A percentile compares a stretch with the other conserved stretches of the same genome.
Evolutionary conservation across 192 early-diverging fungal species (phyloP).

Genomic region (Entomortierella beljakovae): DNA sequence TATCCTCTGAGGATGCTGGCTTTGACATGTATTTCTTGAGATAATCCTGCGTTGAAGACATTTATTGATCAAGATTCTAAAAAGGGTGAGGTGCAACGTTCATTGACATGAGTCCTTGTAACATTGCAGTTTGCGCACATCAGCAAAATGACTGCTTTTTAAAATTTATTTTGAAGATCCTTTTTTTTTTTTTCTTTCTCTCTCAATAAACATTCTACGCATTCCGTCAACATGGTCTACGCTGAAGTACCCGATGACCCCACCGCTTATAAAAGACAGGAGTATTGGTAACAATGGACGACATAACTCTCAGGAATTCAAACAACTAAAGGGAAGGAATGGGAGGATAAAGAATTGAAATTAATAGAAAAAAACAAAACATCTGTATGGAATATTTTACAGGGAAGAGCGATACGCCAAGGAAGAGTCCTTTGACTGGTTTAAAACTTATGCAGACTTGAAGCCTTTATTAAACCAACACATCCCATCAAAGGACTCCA

Average conservation of each 20-base stretch:
- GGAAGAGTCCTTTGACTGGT: slow-evolving; percentile 86
- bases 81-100: background rate
- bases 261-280: slow-evolving; percentile 76
- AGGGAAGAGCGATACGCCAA: slow-evolving; percentile 56
- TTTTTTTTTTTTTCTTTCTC: slow-evolving; percentile 2
- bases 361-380: too few relatives aligned
- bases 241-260: slow-evolving; percentile 71
- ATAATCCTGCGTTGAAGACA: slow-evolving; percentile 53
- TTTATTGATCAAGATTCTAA: background rate
- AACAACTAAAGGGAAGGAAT: too few relatives aligned
- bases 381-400: too few relatives aligned
- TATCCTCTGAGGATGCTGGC: slow-evolving; percentile 36
- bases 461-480: slow-evolving; percentile 67
- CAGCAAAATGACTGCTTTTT: background rate
- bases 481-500: slow-evolving; percentile 64
- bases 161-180: too few relatives aligned
- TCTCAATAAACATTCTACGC: slow-evolving; percentile 2
- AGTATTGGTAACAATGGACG: slow-evolving; percentile 76
- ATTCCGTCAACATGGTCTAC: slow-evolving; percentile 32
- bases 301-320: too few relatives aligned
- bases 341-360: too few relatives aligned
- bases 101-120: too few relatives aligned
- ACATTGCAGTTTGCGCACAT: too few relatives aligned
- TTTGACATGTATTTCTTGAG: slow-evolving; percentile 54
- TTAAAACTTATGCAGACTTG: slow-evolving; percentile 83